Percentiles rank a stretch among this genome's conserved stretches.
Evolutionary conservation across 2,329 filamentous ascomycete species (phyloP).

Genomic region (Colletotrichum sp.): DNA sequence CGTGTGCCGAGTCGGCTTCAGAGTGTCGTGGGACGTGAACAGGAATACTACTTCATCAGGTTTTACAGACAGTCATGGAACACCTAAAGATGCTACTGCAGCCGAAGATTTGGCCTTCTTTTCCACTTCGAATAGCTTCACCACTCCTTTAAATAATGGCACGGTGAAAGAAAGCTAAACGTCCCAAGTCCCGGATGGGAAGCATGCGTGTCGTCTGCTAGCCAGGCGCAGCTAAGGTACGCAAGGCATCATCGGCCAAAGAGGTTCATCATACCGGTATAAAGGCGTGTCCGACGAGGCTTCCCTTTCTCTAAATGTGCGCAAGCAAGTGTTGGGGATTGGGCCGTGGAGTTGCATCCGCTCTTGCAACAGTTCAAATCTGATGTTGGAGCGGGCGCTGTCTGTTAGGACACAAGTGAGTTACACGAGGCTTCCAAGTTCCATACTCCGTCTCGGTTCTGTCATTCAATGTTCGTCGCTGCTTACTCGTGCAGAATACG

Average conservation of each 20-base stretch:
- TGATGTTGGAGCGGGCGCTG: neutral
- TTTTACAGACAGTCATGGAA: rapidly evolving
- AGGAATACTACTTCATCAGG: rapidly evolving
- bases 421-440: neutral
- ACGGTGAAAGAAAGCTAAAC: rapidly evolving
- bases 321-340: too few species aligned
- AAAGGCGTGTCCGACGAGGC: neutral
- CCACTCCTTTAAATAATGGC: neutral
- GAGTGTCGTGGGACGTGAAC: rapidly evolving
- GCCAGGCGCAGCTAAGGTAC: neutral
- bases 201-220: neutral
- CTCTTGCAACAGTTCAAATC: neutral
- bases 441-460: rapidly evolving
- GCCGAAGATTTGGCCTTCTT: rapidly evolving
- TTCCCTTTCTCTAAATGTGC: neutral
- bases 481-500: rapidly evolving
- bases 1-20: rapidly evolving
- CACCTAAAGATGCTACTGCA: neutral
- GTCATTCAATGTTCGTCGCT: too few species aligned
- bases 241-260: neutral
- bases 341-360: neutral
- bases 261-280: neutral
- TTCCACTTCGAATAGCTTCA: neutral
- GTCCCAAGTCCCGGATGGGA: neutral
- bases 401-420: neutral